Base-by-base conservation (phyloP, 1,139 yeast genomes). In the Pichia sp. region DNA sequence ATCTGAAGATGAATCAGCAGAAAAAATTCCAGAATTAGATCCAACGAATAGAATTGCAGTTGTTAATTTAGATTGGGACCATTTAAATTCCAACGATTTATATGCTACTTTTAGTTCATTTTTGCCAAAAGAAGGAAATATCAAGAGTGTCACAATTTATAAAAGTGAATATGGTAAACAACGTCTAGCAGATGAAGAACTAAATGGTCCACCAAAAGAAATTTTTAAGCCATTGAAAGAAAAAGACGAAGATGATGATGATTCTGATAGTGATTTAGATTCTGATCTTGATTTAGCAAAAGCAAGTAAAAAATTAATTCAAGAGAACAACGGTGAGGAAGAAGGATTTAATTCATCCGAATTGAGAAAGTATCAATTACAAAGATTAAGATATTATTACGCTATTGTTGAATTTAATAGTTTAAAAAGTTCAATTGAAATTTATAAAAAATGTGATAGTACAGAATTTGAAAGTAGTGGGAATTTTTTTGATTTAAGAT, bases 51-150 rank as follows among this genome's bases (percentile, higher is more conserved):
- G 85, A 6, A 71, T 93, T 58, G 98, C 98, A 0, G 95, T 82
- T 2, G 98, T 93, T 25, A 93, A 93, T 56, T 70, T 93, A 74
- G 98, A 93, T 59, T 93, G 98, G 98, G 99, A 93, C 54, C 85
- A 91, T 57, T 71, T 93, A 18, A 74, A 78, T 40, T 85, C 97
- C 0, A 78, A 77, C 11, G 98, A 91, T 60, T 63, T 93, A 50
- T 78, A 86, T 85, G 95, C 95, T 6, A 83, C 97, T 0, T 87
- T 93, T 54, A 68, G 79, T 6, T 80, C 96, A 40, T 93, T 93
- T 65, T 82, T 85, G 16, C 96, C 96, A 14, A 64, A 76, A 31
- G 77, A 75, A 33, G 95, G 95, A 1, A 65, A 70, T 34, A 82
- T 93, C 42, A 63, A 68, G 38, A 76, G 78, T n/a, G 81, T 93